Evolutionary conservation across 768 basidiomycete species (phyloP), one percentile per base, ranked within the genome.

Genomic region (Pulveroboletus sp.): DNA sequence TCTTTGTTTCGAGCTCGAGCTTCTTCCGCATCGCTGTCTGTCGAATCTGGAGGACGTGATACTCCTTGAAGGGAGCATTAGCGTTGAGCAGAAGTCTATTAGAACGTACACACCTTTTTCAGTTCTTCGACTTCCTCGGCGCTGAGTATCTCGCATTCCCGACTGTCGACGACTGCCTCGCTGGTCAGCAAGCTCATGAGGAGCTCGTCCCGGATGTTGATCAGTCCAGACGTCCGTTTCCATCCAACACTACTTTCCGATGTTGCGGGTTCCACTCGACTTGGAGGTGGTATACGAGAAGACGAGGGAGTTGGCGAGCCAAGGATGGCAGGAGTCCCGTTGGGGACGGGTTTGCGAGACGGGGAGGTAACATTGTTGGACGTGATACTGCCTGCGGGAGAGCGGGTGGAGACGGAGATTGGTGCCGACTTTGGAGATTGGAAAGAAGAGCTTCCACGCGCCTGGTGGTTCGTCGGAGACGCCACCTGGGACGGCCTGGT

Each of bases 161-260:
- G 82, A 60, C 89, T 89, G 60, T 97, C 93, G n/a, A 97, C 84
- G 35, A 90, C 81, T 5, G 95, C 95, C 68, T 97, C 93, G 47
- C 93, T 93, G 35, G 93, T 89, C 55, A 98, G 73, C 34, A 99
- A 77, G 64, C 88, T 89, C 64, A 96, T 78, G 55, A 97, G 76
- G 39, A 98, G 78, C 54, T 93, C 89, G 59, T 96, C 93, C 38
- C 85, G 77, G 14, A 80, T 80, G 54, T 81, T 83, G 47, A 78
- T 65, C 40, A 71, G 54, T 8, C 63, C 70, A 8, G 78, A 78
- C 11, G 70, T 60, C 17, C 73, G 73, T 55, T 77, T 76, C 68
- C 69, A 68, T 26, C 71, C 71, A 12, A 43, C 20, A 16, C 60
- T 55, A 39, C 71, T 69, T 14, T 70, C 68, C 23, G 72, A 70